Base-by-base conservation (phyloP, 768 basidiomycete species). In the Lactarius tabidus region DNA sequence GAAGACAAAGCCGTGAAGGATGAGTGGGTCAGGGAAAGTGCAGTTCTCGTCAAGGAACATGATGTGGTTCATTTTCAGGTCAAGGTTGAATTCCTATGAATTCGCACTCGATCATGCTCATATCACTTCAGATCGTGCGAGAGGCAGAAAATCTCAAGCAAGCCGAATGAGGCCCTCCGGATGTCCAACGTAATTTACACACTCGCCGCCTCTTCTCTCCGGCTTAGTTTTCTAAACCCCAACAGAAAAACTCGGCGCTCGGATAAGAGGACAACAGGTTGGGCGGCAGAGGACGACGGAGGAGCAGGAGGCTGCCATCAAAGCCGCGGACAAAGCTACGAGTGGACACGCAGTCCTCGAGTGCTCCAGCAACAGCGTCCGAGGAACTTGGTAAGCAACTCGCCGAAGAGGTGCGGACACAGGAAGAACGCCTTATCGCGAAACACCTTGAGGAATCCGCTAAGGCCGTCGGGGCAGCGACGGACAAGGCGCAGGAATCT, bases 1-100 rank as follows among this genome's bases (percentile, higher is more conserved):
- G 63, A 71, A 26, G 69, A 68, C 2, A 70, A 72, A 5, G 71
- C 69, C 2, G 64, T 71, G 35, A 80, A 77, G 59, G 66, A 70
- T 17, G 73, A 74, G 20, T 84, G 84, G 82, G 87, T 89, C 62
- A 71, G 77, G 1, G 88, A 90, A 71, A 90, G 85, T 69, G 78
- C 75, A 0, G 81, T 83, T 60, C 77, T 92, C 1, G 62, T 79
- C 39, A 84, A 84, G 68, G 79, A 80, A 29, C 84, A 85, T 8
- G 87, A 82, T 63, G 84, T 86, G n/a, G 85, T 86, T 3, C 65
- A 82, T 8, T 77, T 82, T 12, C 83, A 84, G 60, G 74, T 81
- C n/a, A 84, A 85, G 77, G 90, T 87, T 72, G 18, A 8, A 1
- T 18, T 18, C 18, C 51, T 41, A 45, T 36, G 23, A 38, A 33